Evolutionary conservation across 176 grass and related monocot genomes (phyloP).

Genomic region (Triticum dicoccoides): DNA sequence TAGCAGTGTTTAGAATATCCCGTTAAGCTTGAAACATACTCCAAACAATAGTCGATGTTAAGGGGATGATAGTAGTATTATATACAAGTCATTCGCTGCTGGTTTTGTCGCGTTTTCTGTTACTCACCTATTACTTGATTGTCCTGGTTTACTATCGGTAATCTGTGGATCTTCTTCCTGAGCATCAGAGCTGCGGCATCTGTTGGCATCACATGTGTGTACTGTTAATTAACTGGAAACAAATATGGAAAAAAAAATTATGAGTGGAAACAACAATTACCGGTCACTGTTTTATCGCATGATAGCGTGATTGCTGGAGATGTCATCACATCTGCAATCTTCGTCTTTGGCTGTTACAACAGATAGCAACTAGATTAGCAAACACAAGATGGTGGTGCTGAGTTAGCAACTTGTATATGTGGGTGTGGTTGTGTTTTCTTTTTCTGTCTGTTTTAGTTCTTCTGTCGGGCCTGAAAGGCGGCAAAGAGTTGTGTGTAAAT

Average conservation of each 20-base stretch:
- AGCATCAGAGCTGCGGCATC: conserved; percentile 94
- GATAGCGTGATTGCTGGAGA: conserved; percentile 83
- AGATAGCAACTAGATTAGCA: conserved; percentile 20
- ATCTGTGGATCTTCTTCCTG: conserved; percentile 81
- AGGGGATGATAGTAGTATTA: conserved; percentile 1
- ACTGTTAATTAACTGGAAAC: conserved; percentile 9
- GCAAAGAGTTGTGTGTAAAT: neutral
- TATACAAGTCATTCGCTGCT: neutral
- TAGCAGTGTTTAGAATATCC: conserved; percentile 29
- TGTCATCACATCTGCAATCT: conserved; percentile 71
- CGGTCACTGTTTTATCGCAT: conserved; percentile 70
- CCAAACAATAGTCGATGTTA: neutral
- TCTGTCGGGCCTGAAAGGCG: neutral
- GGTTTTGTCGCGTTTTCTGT: neutral
- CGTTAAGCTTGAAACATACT: conserved; percentile 29
- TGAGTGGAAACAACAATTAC: conserved; percentile 36
- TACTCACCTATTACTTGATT: conserved; percentile 74
- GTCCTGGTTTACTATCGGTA: conserved; percentile 76
- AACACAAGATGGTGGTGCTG: neutral
- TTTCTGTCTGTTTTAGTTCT: neutral
- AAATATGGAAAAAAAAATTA: neutral
- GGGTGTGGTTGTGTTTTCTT: neutral
- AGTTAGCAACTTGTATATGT: neutral
- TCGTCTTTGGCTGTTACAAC: conserved; percentile 55
- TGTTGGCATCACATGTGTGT: conserved; percentile 34